Evolutionary conservation across 371 early-diverging fungal species (phyloP).

Genomic region (Umbelopsis sp.): DNA sequence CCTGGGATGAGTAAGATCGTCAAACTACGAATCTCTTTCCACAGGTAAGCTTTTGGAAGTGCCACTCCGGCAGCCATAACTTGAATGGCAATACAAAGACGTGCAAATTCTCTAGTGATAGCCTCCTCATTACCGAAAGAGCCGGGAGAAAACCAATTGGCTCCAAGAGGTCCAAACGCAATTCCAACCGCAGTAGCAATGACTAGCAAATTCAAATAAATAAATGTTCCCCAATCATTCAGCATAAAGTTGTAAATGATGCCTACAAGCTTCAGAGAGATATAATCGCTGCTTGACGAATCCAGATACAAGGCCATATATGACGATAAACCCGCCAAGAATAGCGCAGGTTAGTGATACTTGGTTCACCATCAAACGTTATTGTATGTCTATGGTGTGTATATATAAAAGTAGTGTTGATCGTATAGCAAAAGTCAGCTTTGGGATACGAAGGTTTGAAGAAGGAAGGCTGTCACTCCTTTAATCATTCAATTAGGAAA

Average conservation of each 20-base stretch:
- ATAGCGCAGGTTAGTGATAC: constrained; percentile 42
- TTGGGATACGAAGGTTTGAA: neutral
- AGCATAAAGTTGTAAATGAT: neutral
- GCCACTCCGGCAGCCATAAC: constrained; percentile 83
- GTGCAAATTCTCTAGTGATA: constrained; percentile 71
- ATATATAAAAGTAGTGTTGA: neutral
- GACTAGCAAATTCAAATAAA: neutral
- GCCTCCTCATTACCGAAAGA: constrained; percentile 40
- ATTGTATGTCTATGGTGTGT: neutral
- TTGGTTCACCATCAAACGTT: constrained; percentile 22
- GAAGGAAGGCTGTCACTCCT: neutral
- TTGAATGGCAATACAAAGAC: constrained; percentile 80
- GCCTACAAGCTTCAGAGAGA: constrained; percentile 86
- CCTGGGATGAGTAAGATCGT: constrained; percentile 77
- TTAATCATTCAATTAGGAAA: neutral
- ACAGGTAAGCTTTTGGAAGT: constrained; percentile 58
- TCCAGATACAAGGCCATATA: constrained; percentile 85
- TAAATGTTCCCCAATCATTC: neutral
- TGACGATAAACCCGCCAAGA: constrained; percentile 82
- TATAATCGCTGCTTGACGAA: constrained; percentile 88
- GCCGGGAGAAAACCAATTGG: constrained; percentile 44
- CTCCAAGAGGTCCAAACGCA: constrained; percentile 71
- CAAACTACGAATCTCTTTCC: constrained; percentile 62
- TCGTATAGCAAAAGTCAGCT: neutral
- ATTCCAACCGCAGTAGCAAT: constrained; percentile 71